phyloP scores from a whole-genome alignment of 1,139 yeast genomes.

The Kurtzmaniella quercitrusa region DNA sequence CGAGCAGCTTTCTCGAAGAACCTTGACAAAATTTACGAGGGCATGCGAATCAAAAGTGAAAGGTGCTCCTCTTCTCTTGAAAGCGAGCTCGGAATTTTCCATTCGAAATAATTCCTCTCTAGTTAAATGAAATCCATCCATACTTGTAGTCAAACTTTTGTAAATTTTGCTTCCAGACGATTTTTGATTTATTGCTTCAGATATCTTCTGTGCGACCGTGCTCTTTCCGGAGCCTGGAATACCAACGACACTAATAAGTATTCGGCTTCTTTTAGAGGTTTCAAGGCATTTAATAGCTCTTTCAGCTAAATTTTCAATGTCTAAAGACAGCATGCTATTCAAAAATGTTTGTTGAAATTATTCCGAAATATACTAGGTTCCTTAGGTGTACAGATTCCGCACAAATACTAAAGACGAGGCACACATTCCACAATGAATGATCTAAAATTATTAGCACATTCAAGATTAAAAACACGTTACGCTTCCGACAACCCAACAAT shows the following conservation, averaged over 20 bases:
- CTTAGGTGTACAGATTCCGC: neutral
- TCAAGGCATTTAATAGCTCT: neutral
- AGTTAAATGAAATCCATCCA: conserved; percentile 84
- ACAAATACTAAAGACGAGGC: neutral
- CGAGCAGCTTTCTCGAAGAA: conserved; percentile 17
- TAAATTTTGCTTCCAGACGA: conserved; percentile 9
- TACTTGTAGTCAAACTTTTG: conserved; percentile 32
- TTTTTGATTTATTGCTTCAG: conserved; percentile 13
- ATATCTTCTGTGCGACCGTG: conserved; percentile 46
- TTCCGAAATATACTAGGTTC: neutral
- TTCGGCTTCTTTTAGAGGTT: conserved; percentile 17
- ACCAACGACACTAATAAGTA: conserved; percentile 61
- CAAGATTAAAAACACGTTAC: no score
- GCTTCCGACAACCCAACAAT: no score
- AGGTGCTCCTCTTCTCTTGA: conserved; percentile 75
- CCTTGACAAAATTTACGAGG: conserved; percentile 23
- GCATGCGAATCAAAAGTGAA: conserved; percentile 67
- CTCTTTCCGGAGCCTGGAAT: conserved; percentile 85
- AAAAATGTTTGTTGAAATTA: neutral
- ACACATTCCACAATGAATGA: neutral
- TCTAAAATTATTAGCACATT: no score
- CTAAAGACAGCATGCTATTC: neutral
- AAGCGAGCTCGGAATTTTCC: conserved; percentile 53
- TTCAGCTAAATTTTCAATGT: neutral
- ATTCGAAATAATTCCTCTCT: conserved; percentile 49